Evolutionary conservation across 2,329 filamentous ascomycete genomes (phyloP).

Genomic region (Thermomyces lanuginosus): DNA sequence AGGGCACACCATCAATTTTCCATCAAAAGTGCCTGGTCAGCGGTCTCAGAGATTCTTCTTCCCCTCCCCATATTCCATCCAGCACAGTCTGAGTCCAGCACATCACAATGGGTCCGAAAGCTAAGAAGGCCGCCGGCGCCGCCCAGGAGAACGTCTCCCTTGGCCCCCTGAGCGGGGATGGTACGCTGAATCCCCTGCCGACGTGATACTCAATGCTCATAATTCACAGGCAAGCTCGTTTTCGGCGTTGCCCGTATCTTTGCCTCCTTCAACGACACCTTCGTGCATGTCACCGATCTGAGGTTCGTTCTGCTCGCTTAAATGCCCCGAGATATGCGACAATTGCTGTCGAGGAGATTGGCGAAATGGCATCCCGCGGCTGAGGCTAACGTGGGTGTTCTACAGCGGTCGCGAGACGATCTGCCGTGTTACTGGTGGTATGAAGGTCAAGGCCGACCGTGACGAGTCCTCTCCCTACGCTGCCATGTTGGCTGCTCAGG

Average conservation of each 20-base stretch:
- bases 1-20: conserved; percentile 23
- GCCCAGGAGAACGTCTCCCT: conserved; percentile 95
- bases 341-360: background rate
- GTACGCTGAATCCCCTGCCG: conserved; percentile 33
- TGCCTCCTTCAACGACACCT: conserved; percentile 84
- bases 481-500: conserved; percentile 99
- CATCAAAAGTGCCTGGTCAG: conserved; percentile 5
- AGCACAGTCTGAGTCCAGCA: conserved; percentile 23
- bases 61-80: conserved; percentile 26
- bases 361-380: background rate
- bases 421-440: conserved; percentile 98
- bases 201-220: conserved; percentile 2
- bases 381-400: conserved; percentile 50
- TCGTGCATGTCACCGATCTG: conserved; percentile 99
- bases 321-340: conserved; percentile 6
- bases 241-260: conserved; percentile 98
- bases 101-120: conserved; percentile 80
- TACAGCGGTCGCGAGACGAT: conserved; percentile 99
- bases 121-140: conserved; percentile 65
- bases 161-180: conserved; percentile 91
- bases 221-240: conserved; percentile 65
- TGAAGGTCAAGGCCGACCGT: conserved; percentile 99
- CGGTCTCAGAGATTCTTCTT: conserved; percentile 10
- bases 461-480: conserved; percentile 99
- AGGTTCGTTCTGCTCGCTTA: conserved; percentile 38